These are phyloP conservation scores for Dicorynia guianensis DNA, from an alignment of 306 rosid genomes.

Conservation along the genomic window DNA sequence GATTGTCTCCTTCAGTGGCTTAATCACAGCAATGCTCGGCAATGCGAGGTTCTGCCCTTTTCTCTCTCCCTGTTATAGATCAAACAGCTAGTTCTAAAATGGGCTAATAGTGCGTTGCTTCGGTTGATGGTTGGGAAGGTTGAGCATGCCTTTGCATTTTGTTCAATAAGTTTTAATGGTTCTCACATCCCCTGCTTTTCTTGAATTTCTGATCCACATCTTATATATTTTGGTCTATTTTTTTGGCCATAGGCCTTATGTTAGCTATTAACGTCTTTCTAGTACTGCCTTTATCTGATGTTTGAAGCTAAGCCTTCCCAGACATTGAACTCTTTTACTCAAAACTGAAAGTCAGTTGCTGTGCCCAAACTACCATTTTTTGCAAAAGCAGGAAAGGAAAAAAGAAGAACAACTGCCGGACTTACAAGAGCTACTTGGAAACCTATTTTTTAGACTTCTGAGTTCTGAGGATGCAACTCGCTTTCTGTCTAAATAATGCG, in stretches of 20 bases:
- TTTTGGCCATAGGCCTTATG: background rate
- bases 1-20: constrained; percentile 99
- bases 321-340: constrained; percentile 13
- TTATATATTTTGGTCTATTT: background rate
- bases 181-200: background rate
- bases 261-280: background rate
- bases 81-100: background rate
- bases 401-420: constrained; percentile 19
- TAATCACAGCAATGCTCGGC: constrained; percentile 99
- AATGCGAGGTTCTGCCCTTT: constrained; percentile 82
- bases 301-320: constrained; percentile 7
- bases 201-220: constrained; percentile 29
- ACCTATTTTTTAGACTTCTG: background rate
- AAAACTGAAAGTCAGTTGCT: background rate
- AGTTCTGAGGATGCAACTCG: background rate
- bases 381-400: background rate
- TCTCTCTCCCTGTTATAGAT: constrained; percentile 24
- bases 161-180: background rate
- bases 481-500: constrained; percentile 23
- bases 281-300: constrained; percentile 8
- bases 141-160: constrained; percentile 4
- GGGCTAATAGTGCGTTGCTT: constrained; percentile 19
- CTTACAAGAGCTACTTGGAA: constrained; percentile 23
- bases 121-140: background rate
- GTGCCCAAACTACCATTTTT: background rate